A percentile compares a stretch with the other conserved stretches of the same genome.
phyloP scores from a whole-genome alignment of 2,329 filamentous ascomycete genomes.

The Volutella citrinella region DNA sequence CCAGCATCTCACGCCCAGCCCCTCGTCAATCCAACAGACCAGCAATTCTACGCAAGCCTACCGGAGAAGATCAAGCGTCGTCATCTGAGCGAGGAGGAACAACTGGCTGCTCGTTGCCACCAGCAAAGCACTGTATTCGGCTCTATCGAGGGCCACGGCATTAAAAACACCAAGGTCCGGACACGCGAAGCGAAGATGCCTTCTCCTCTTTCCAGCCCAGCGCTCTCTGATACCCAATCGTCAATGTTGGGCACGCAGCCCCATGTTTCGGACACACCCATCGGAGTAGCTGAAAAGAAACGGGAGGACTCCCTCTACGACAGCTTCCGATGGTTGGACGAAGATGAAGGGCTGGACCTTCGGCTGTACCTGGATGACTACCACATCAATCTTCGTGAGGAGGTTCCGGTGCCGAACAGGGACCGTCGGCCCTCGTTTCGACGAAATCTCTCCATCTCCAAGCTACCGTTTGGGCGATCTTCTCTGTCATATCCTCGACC shows the following conservation, averaged over 20 bases:
- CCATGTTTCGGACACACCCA: slow-evolving; percentile 15
- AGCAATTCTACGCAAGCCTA: slow-evolving; percentile 65
- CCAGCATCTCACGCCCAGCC: slow-evolving; percentile 22
- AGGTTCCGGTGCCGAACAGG: slow-evolving; percentile 42
- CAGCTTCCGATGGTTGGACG: slow-evolving; percentile 71
- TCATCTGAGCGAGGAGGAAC: slow-evolving; percentile 71
- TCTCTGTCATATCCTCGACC: slow-evolving; percentile 50
- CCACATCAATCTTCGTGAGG: slow-evolving; percentile 58
- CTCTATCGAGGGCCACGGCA: slow-evolving; percentile 24
- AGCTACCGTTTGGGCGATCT: slow-evolving; percentile 58
- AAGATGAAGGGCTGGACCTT: slow-evolving; percentile 67
- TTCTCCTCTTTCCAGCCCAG: slow-evolving; percentile 20
- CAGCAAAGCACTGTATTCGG: slow-evolving; percentile 36
- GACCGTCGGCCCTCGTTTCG: slow-evolving; percentile 60
- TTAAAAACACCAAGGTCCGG: slow-evolving; percentile 23
- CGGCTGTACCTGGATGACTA: slow-evolving; percentile 68
- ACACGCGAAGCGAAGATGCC: slow-evolving; percentile 19
- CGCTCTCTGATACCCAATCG: slow-evolving; percentile 16
- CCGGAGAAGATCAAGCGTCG: slow-evolving; percentile 71
- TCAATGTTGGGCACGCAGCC: slow-evolving; percentile 25
- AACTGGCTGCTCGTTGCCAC: slow-evolving; percentile 48
- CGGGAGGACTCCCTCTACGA: slow-evolving; percentile 59
- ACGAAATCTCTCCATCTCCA: slow-evolving; percentile 69
- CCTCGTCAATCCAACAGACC: slow-evolving; percentile 50
- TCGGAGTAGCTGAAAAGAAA: slow-evolving; percentile 15